These are phyloP conservation scores for Citrus hindsii DNA, from an alignment of 345 rosid genomes.

Conservation along the genomic window DNA sequence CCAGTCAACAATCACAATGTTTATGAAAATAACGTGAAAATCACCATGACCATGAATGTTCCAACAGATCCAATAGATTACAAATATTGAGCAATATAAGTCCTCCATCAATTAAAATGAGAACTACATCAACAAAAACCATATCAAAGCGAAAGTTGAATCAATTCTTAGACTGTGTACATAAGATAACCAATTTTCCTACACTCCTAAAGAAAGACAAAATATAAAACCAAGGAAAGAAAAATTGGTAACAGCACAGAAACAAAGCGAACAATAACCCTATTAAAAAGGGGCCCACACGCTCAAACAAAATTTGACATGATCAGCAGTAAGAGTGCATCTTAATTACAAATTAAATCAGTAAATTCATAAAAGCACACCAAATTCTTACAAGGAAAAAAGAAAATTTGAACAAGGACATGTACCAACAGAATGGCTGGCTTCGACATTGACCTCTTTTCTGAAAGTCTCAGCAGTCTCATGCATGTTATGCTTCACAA, in stretches of 20 bases:
- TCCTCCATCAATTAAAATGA: neutral
- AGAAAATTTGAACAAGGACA: neutral
- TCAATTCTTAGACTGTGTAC: neutral
- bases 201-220: neutral
- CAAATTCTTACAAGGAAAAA: neutral
- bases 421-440: slow-evolving; percentile 26
- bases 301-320: neutral
- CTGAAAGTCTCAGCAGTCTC: slow-evolving; percentile 29
- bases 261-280: neutral
- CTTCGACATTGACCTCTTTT: slow-evolving; percentile 22
- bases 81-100: neutral
- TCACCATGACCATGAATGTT: neutral
- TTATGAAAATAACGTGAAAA: neutral
- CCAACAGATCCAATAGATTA: neutral
- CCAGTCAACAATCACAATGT: neutral
- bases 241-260: neutral
- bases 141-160: neutral
- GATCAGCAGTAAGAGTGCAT: neutral
- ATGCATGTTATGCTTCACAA: slow-evolving; percentile 28
- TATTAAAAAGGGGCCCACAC: neutral
- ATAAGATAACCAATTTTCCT: neutral
- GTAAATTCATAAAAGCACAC: neutral
- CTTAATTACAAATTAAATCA: neutral
- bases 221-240: neutral
- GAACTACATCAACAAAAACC: neutral